Percentiles rank a stretch among this genome's conserved stretches.
phyloP scores from a whole-genome alignment of 2,329 filamentous ascomycete genomes.

The Cadophora sp. region DNA sequence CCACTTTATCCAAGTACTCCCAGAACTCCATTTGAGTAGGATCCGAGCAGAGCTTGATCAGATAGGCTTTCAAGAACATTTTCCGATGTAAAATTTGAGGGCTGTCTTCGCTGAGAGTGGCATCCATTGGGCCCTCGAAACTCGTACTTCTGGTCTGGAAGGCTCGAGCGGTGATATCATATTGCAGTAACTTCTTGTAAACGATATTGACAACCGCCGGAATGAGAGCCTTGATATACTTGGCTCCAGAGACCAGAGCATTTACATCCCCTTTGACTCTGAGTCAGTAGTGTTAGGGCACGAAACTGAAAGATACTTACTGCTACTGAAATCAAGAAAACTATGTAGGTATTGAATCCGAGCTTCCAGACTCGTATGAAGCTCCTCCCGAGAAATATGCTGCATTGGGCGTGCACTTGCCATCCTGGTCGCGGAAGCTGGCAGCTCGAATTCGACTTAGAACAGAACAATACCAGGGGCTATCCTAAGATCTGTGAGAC shows the following conservation, averaged over 20 bases:
- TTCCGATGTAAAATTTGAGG: conserved; percentile 64
- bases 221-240: conserved; percentile 61
- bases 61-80: conserved; percentile 81
- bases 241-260: conserved; percentile 34
- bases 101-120: conserved; percentile 44
- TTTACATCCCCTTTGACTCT: conserved; percentile 31
- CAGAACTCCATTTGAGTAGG: conserved; percentile 38
- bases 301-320: conserved; percentile 15
- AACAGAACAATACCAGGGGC: background rate
- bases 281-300: background rate
- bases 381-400: conserved; percentile 33
- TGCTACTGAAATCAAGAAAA: conserved; percentile 38
- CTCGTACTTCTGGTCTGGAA: conserved; percentile 68
- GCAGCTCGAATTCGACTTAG: background rate
- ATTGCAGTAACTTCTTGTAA: conserved; percentile 80
- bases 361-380: conserved; percentile 35
- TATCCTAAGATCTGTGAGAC: background rate
- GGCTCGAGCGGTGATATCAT: conserved; percentile 80
- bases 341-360: conserved; percentile 39
- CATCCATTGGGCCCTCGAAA: conserved; percentile 62
- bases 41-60: conserved; percentile 31
- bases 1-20: conserved; percentile 36
- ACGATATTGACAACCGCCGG: conserved; percentile 84
- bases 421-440: background rate
- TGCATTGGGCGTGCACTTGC: conserved; percentile 19